Percentiles rank a stretch among this genome's conserved stretches.
Conservation (phyloP, 2,329 filamentous ascomycete species). For the Aureobasidium sp. region DNA sequence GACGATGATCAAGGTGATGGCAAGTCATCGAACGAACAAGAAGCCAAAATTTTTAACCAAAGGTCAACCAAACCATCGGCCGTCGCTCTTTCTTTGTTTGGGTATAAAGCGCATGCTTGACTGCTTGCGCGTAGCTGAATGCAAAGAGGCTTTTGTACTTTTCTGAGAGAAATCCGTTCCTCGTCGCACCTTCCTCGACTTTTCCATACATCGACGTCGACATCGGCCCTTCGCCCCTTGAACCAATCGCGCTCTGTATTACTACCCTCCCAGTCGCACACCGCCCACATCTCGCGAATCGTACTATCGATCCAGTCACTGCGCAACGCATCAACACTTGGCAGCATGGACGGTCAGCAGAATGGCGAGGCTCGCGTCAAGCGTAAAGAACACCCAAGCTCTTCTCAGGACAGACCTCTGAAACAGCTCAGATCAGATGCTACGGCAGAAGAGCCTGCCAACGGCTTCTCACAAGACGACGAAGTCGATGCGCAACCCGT, state of each 20-base stretch:
- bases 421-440: constrained; percentile 27
- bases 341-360: constrained; percentile 9
- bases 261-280: not conserved
- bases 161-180: constrained; percentile 14
- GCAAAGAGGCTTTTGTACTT: constrained; percentile 14
- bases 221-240: not conserved
- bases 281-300: not conserved
- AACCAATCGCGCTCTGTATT: not conserved
- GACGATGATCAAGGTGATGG: constrained; percentile 13
- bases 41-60: constrained; percentile 5
- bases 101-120: constrained; percentile 12
- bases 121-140: constrained; percentile 17
- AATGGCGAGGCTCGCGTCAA: constrained; percentile 18
- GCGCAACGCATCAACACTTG: not conserved
- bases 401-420: constrained; percentile 25
- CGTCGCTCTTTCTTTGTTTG: not conserved
- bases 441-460: constrained; percentile 26
- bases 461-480: constrained; percentile 20
- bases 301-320: not conserved
- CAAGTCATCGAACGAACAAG: constrained; percentile 11
- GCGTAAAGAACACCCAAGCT: constrained; percentile 30
- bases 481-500: constrained; percentile 34
- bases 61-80: not conserved
- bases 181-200: constrained; percentile 8
- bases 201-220: not conserved